phyloP scores from a whole-genome alignment of 169 alveolate genomes.

The Cryptosporidium canis region DNA sequence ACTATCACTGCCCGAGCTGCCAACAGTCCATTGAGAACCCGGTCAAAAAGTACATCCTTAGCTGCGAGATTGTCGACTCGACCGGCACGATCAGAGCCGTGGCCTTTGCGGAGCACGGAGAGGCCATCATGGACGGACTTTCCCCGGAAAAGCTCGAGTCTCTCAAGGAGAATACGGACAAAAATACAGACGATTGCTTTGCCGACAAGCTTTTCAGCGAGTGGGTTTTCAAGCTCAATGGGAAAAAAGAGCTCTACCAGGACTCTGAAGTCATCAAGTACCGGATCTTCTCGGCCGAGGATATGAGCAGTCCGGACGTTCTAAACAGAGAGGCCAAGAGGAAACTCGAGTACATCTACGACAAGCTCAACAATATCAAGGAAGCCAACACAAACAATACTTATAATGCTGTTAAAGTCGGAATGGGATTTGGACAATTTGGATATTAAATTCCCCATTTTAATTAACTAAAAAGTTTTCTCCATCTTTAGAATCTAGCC shows the following conservation, averaged over 20 bases:
- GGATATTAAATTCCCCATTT: not conserved
- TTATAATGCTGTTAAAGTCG: conserved; percentile 22
- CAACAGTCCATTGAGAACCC: conserved; percentile 69
- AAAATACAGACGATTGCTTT: conserved; percentile 43
- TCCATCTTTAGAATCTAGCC: not conserved
- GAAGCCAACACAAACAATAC: not conserved
- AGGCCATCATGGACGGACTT: conserved; percentile 58
- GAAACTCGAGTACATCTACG: conserved; percentile 48
- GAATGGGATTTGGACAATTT: conserved; percentile 67
- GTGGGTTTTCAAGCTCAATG: conserved; percentile 69
- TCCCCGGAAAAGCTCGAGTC: conserved; percentile 31
- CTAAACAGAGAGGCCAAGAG: conserved; percentile 62
- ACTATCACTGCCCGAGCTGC: conserved; percentile 70
- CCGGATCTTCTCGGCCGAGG: conserved; percentile 60
- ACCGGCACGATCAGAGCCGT: conserved; percentile 65
- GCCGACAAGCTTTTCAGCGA: conserved; percentile 65
- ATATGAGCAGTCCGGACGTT: conserved; percentile 53
- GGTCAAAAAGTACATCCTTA: conserved; percentile 40
- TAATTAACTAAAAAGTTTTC: conserved; percentile 7
- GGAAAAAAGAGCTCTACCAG: conserved; percentile 61
- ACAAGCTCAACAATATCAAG: conserved; percentile 25
- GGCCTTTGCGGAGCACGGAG: conserved; percentile 73
- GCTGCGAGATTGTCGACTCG: conserved; percentile 57
- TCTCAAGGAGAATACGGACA: conserved; percentile 24
- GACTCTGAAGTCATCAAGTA: conserved; percentile 51